Conservation (phyloP, 2,329 filamentous ascomycete species). For the Knoxdaviesia proteae region DNA sequence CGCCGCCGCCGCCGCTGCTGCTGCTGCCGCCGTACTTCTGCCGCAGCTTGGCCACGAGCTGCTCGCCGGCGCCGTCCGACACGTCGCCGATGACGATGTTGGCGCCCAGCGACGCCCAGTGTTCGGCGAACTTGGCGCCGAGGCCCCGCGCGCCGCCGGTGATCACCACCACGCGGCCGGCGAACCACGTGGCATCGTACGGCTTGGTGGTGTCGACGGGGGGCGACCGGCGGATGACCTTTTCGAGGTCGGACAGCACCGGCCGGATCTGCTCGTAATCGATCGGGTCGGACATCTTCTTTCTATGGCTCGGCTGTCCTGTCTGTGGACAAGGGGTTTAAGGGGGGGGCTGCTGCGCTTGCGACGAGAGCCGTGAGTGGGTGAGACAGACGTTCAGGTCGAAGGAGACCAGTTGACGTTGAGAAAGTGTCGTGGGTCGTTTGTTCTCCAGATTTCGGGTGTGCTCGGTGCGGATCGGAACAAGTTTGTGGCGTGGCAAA, state of each 20-base stretch:
- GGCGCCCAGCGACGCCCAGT: constrained; percentile 34
- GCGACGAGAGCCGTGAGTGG: too few species aligned
- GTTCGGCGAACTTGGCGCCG: constrained; percentile 29
- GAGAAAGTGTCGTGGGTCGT: too few species aligned
- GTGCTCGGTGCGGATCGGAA: too few species aligned
- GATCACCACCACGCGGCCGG: constrained; percentile 37
- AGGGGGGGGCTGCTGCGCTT: too few species aligned
- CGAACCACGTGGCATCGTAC: constrained; percentile 23
- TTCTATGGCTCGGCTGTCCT: too few species aligned
- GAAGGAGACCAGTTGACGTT: too few species aligned
- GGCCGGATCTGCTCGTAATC: too few species aligned
- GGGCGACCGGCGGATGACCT: constrained; percentile 11
- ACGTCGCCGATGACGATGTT: constrained; percentile 44
- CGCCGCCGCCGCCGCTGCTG: constrained; percentile 6
- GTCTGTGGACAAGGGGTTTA: too few species aligned
- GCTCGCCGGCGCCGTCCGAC: constrained; percentile 28
- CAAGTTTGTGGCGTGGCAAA: too few species aligned
- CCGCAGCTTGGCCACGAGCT: constrained; percentile 30
- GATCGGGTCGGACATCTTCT: too few species aligned
- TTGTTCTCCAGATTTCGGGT: too few species aligned
- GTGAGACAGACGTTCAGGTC: too few species aligned
- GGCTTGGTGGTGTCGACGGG: constrained; percentile 23
- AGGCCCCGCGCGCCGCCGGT: constrained; percentile 44
- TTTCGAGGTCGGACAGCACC: constrained; percentile 3
- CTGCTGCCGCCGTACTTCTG: constrained; percentile 13